phyloP scores from a whole-genome alignment of 176 grass and related monocot genomes.

The Luzula sylvatica region DNA sequence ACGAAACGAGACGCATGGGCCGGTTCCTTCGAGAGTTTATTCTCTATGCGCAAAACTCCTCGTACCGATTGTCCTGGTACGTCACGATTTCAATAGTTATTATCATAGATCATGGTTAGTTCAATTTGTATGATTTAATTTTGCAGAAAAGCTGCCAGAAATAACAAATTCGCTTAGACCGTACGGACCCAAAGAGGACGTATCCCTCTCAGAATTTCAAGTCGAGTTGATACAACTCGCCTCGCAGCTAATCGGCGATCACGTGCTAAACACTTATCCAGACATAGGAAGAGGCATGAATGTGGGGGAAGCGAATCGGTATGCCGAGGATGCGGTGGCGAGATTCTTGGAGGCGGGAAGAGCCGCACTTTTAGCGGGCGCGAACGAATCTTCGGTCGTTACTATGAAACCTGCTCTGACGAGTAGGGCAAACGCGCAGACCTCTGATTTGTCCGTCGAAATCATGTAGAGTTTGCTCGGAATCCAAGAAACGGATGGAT shows the following conservation, averaged over 20 bases:
- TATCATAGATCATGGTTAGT: too few species aligned
- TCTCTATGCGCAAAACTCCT: constrained; percentile 49
- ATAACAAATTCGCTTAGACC: constrained; percentile 69
- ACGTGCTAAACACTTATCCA: constrained; percentile 91
- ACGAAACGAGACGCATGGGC: constrained; percentile 94
- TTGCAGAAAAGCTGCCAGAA: constrained; percentile 87
- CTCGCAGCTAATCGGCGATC: constrained; percentile 85
- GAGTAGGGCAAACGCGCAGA: constrained; percentile 38
- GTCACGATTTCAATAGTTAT: background rate
- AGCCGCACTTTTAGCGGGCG: constrained; percentile 70
- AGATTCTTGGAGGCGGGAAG: constrained; percentile 93
- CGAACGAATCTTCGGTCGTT: constrained; percentile 82
- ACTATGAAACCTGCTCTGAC: constrained; percentile 94
- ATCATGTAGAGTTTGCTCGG: constrained; percentile 29
- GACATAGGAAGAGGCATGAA: constrained; percentile 91
- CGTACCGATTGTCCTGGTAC: constrained; percentile 84
- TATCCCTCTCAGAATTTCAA: constrained; percentile 78
- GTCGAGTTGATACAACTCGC: constrained; percentile 97
- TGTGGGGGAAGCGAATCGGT: constrained; percentile 68
- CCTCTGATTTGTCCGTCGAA: constrained; percentile 47
- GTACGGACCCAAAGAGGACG: constrained; percentile 75
- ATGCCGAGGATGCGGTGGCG: constrained; percentile 87
- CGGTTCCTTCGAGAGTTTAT: constrained; percentile 64
- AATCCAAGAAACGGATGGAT: too few species aligned
- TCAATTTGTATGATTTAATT: too few species aligned